A percentile compares a stretch with the other conserved stretches of the same genome.
Conservation (phyloP, 805 yeast species). For the Cyberlindnera maclurae region DNA sequence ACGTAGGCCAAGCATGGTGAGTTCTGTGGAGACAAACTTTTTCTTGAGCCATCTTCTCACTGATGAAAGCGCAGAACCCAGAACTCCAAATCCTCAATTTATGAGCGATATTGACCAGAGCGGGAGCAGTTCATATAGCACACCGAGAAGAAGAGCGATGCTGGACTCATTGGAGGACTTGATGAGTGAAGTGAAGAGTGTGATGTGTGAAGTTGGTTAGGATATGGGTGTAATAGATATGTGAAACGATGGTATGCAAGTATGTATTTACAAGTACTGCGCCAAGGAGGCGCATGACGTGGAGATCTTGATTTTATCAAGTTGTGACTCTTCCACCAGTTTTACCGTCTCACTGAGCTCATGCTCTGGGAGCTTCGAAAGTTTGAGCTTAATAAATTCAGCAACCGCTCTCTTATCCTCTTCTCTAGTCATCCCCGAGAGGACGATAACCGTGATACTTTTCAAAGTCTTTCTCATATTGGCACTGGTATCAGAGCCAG, state of each 20-base stretch:
- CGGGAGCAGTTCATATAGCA: conserved; percentile 1
- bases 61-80: conserved; percentile 2
- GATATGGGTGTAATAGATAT: neutral
- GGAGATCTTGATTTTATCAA: conserved; percentile 12
- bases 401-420: conserved; percentile 22
- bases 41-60: conserved; percentile 11
- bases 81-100: neutral
- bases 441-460: conserved; percentile 28
- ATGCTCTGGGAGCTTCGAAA: conserved; percentile 31
- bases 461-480: conserved; percentile 39
- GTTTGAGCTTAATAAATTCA: conserved; percentile 28
- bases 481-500: conserved; percentile 38
- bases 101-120: conserved; percentile 1
- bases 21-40: conserved; percentile 21
- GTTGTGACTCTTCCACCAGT: conserved; percentile 8
- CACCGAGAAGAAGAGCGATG: conserved; percentile 14
- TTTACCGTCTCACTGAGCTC: conserved; percentile 24
- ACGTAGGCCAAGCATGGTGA: conserved; percentile 10
- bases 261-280: conserved; percentile 2
- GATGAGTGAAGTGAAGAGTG: conserved; percentile 17
- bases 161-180: conserved; percentile 17
- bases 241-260: neutral
- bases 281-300: conserved; percentile 7
- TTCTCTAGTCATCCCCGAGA: conserved; percentile 29
- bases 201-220: conserved; percentile 3